Conservation (phyloP, 768 basidiomycete species). For the Lentinula raphanica region DNA sequence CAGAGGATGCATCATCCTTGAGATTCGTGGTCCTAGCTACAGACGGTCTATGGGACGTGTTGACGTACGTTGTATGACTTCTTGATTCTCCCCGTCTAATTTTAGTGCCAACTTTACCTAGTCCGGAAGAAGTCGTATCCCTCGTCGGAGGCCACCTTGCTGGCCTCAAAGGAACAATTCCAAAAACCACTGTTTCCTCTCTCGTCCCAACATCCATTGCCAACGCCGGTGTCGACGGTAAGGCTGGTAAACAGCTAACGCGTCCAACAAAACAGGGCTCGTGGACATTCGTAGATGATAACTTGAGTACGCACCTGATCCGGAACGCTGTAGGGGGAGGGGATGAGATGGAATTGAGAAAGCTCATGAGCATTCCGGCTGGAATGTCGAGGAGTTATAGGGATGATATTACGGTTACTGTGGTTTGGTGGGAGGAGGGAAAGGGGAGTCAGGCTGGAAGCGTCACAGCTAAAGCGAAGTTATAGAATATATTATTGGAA, state of each 20-base stretch:
- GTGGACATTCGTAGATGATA: slow-evolving; percentile 80
- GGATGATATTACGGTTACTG: slow-evolving; percentile 83
- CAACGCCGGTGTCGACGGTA: slow-evolving; percentile 40
- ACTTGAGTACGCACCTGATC: slow-evolving; percentile 77
- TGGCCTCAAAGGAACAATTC: slow-evolving; percentile 60
- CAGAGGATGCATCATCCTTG: slow-evolving; percentile 35
- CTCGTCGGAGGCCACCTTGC: slow-evolving; percentile 80
- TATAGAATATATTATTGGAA: no score
- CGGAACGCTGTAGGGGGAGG: slow-evolving; percentile 92
- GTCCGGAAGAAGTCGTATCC: slow-evolving; percentile 81
- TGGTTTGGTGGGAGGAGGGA: slow-evolving; percentile 79
- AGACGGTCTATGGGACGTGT: slow-evolving; percentile 74
- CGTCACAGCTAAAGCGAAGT: slow-evolving; percentile 39
- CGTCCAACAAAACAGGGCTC: slow-evolving; percentile 34
- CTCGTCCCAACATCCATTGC: slow-evolving; percentile 48
- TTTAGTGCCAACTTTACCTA: slow-evolving; percentile 19
- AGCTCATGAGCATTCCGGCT: slow-evolving; percentile 75
- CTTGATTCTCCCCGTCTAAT: background rate
- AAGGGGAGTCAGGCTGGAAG: slow-evolving; percentile 37
- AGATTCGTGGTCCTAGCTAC: slow-evolving; percentile 89
- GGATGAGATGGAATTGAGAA: slow-evolving; percentile 51
- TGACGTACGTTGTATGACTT: slow-evolving; percentile 32
- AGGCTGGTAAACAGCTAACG: slow-evolving; percentile 59
- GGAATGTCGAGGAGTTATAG: slow-evolving; percentile 72
- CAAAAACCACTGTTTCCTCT: slow-evolving; percentile 50